A percentile compares a stretch with the other conserved stretches of the same genome.
Conservation (phyloP, 371 early-diverging fungal genomes). For the Capillidium rhysosporum region DNA sequence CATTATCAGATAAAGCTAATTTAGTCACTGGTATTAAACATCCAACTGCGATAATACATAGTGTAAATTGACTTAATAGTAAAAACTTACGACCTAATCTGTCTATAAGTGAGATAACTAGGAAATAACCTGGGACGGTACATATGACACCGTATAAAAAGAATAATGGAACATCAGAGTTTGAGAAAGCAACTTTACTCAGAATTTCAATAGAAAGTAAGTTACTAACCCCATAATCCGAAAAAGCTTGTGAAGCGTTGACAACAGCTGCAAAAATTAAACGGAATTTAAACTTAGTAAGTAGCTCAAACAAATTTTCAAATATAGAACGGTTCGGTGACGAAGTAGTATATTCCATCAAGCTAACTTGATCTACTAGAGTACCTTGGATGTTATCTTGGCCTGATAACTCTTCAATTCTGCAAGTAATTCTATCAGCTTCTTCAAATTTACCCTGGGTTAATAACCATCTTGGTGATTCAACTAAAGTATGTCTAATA, state of each 20-base stretch:
- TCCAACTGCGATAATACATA: conserved; percentile 6
- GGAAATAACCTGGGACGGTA: conserved; percentile 3
- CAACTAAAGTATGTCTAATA: conserved; percentile 1
- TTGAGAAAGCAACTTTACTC: neutral
- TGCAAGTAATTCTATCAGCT: neutral
- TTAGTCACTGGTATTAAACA: conserved; percentile 6
- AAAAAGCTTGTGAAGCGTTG: conserved; percentile 9
- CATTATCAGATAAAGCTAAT: neutral
- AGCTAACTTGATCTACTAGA: conserved; percentile 1
- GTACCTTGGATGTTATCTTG: conserved; percentile 1
- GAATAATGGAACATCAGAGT: conserved; percentile 2
- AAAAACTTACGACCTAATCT: conserved; percentile 6
- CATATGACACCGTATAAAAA: conserved; percentile 5
- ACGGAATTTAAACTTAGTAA: neutral
- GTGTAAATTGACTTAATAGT: neutral
- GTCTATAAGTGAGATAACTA: conserved; percentile 1
- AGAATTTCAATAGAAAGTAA: conserved; percentile 7
- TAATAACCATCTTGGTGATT: conserved; percentile 7
- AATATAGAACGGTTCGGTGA: neutral
- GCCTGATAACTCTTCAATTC: neutral
- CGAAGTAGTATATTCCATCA: neutral
- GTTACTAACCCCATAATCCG: conserved; percentile 8
- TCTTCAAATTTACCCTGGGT: conserved; percentile 4
- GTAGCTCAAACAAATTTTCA: neutral
- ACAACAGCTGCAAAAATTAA: conserved; percentile 4